These are phyloP conservation scores for Phytophthora cajani DNA, from an alignment of 352 stramenopile species.

Conservation along the genomic window DNA sequence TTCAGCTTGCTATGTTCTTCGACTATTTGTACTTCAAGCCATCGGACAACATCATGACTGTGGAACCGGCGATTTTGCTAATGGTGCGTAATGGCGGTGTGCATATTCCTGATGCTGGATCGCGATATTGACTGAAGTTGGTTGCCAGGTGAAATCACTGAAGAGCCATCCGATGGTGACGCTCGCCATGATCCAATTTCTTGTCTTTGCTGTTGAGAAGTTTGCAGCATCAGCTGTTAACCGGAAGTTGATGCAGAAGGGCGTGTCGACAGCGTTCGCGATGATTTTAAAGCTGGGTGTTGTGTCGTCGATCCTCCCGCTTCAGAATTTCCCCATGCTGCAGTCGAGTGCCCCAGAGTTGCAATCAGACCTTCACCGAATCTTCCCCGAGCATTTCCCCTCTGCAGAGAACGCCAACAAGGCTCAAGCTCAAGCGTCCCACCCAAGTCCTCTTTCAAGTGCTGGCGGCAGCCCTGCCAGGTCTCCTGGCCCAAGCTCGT, in stretches of 20 bases:
- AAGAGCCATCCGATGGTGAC: conserved; percentile 87
- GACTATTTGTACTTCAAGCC: conserved; percentile 88
- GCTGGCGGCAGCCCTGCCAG: conserved; percentile 50
- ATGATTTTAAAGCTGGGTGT: conserved; percentile 80
- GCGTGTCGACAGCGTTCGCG: conserved; percentile 79
- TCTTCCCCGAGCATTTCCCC: conserved; percentile 86
- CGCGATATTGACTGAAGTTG: conserved; percentile 8
- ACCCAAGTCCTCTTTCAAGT: conserved; percentile 41
- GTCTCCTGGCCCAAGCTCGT: conserved; percentile 46
- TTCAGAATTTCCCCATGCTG: conserved; percentile 84
- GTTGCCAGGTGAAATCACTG: conserved; percentile 77
- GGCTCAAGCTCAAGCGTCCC: conserved; percentile 17
- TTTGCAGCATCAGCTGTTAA: conserved; percentile 81
- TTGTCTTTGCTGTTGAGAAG: conserved; percentile 87
- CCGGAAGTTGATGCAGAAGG: conserved; percentile 83
- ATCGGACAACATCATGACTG: conserved; percentile 83
- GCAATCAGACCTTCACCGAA: conserved; percentile 75
- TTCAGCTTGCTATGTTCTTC: conserved; percentile 89
- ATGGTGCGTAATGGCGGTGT: conserved; percentile 54
- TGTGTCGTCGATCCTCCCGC: conserved; percentile 64
- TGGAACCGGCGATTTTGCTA: conserved; percentile 84
- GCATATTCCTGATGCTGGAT: neutral
- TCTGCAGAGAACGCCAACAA: conserved; percentile 58
- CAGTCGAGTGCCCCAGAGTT: conserved; percentile 71
- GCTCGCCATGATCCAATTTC: conserved; percentile 85